phyloP scores from a whole-genome alignment of 108 stramenopile species.

The Skeletonema marinoi region DNA sequence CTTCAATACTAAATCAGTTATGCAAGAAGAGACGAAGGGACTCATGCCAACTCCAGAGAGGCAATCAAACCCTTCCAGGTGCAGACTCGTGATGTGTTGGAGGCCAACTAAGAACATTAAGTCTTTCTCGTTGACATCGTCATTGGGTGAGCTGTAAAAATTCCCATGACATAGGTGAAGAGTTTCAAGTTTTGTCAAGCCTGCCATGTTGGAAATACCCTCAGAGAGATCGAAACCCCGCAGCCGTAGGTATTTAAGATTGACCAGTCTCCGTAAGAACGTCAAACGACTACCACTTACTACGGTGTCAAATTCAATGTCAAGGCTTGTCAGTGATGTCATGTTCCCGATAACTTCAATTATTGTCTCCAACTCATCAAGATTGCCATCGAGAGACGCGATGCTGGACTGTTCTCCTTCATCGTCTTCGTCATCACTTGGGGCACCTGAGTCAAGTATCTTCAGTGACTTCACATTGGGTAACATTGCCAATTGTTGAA shows the following conservation, averaged over 20 bases:
- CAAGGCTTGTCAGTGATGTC: background rate
- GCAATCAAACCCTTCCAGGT: constrained; percentile 1
- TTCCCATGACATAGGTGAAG: constrained; percentile 2
- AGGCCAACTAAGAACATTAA: background rate
- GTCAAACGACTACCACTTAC: background rate
- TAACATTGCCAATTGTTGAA: background rate
- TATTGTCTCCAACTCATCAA: background rate
- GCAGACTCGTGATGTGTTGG: background rate
- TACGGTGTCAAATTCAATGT: constrained; percentile 1
- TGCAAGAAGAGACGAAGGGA: background rate
- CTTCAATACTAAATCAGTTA: constrained; percentile 1
- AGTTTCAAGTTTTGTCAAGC: background rate
- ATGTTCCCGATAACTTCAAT: background rate
- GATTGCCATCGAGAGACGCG: background rate
- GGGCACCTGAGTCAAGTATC: background rate
- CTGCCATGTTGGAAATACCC: background rate
- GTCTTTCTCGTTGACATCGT: constrained; percentile 5
- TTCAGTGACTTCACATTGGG: background rate
- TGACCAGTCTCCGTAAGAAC: background rate
- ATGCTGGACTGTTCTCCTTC: background rate
- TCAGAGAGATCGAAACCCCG: background rate
- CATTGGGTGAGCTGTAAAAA: constrained; percentile 1
- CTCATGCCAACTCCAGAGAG: background rate
- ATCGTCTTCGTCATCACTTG: background rate
- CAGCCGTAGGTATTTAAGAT: background rate